A percentile compares a stretch with the other conserved stretches of the same genome.
These are phyloP conservation scores for Populus alba DNA, from an alignment of 345 rosid genomes.

Conservation along the genomic window DNA sequence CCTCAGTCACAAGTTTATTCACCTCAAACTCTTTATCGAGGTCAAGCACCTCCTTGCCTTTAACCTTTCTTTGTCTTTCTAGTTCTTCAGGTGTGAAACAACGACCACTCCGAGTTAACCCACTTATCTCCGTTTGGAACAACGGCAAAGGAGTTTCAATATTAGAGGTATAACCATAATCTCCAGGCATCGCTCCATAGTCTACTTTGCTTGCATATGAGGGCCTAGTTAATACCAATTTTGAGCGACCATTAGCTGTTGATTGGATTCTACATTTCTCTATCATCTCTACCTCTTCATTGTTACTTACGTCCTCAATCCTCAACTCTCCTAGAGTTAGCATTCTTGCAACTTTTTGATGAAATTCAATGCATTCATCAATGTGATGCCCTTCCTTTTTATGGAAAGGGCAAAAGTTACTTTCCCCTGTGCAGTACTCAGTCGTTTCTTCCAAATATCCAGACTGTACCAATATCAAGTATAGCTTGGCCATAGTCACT, in stretches of 20 bases:
- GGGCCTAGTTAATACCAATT: neutral
- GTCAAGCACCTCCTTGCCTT: neutral
- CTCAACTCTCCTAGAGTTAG: neutral
- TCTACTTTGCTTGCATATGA: rapidly evolving
- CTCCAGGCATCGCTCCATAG: rapidly evolving
- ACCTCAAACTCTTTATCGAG: neutral
- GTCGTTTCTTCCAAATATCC: rapidly evolving
- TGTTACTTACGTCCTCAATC: rapidly evolving
- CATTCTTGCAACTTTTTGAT: too few relatives aligned
- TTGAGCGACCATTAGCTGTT: neutral
- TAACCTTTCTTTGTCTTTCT: too few relatives aligned
- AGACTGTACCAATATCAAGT: rapidly evolving
- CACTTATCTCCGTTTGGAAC: too few relatives aligned
- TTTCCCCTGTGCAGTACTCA: rapidly evolving
- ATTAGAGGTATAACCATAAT: too few relatives aligned
- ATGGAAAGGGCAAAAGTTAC: neutral
- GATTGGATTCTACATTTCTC: neutral
- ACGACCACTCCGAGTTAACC: too few relatives aligned
- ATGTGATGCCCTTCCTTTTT: neutral
- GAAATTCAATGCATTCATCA: too few relatives aligned
- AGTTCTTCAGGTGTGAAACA: too few relatives aligned
- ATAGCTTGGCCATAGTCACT: neutral
- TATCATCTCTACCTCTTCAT: too few relatives aligned
- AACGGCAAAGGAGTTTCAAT: too few relatives aligned
- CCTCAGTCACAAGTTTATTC: neutral